Conservation (phyloP, 148 eudicot species). For the Spergularia bocconei region DNA sequence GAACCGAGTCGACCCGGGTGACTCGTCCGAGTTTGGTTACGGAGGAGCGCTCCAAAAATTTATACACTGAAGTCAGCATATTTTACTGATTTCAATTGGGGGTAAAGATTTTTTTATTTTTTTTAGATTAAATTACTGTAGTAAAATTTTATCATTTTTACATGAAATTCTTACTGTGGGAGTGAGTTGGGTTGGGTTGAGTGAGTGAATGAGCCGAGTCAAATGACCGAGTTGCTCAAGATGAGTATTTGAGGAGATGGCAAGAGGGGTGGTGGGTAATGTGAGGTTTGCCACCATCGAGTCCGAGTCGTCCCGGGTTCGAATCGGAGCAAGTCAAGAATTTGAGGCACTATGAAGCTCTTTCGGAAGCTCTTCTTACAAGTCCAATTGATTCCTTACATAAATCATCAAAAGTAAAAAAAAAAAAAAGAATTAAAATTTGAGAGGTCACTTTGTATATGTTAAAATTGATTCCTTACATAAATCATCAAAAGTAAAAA, state of each 20-base stretch:
- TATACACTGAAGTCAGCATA: neutral
- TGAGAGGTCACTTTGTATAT: conserved; percentile 26
- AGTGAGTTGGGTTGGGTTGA: conserved; percentile 3
- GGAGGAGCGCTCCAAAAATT: too few relatives aligned
- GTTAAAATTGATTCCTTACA: neutral
- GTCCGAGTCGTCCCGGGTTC: conserved; percentile 76
- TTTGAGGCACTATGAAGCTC: conserved; percentile 28
- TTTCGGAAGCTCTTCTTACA: neutral
- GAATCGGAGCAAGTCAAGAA: conserved; percentile 32
- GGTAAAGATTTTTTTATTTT: neutral
- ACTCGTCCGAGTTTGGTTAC: too few relatives aligned
- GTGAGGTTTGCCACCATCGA: conserved; percentile 39
- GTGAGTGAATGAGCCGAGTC: conserved; percentile 34
- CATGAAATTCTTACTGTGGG: neutral
- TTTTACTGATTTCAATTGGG: neutral
- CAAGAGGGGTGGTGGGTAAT: conserved; percentile 26
- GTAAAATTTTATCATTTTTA: neutral
- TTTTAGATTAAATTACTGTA: conserved; percentile 13
- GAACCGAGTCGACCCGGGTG: too few relatives aligned
- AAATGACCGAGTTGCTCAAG: conserved; percentile 23
- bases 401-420: neutral
- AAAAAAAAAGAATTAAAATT: neutral
- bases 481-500: neutral
- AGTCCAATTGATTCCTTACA: too few relatives aligned
- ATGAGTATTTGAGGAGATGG: conserved; percentile 46